Base-by-base conservation (phyloP, 139 green algal species). In the Chlamydomonas schloesseri region DNA sequence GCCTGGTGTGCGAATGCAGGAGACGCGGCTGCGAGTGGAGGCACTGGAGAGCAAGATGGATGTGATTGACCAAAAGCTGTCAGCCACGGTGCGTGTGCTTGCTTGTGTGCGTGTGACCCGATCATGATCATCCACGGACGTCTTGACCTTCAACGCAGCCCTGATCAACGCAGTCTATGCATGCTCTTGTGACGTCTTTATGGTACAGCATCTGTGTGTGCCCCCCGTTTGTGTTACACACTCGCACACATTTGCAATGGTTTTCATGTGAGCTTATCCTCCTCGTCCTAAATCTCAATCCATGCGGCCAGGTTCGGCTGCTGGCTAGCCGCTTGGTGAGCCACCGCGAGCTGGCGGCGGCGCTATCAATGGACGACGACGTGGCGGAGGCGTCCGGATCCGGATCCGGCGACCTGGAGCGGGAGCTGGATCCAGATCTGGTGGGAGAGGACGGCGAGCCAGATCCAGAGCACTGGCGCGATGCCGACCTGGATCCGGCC, bases 11-110 rank as follows among this genome's bases (percentile, higher is more conserved):
- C n/a, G n/a, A n/a, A n/a, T n/a, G 60, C 68, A 89, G 84, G 84
- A 89, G 75, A 89, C 84, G 18, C 84, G 84, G 4, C 34, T 89
- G 47, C 84, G 84, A 28, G 70, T 89, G 24, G 84, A 89, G 84
- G 75, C 74, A 2, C 65, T 83, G 18, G 84, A 89, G 53, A 13
- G 8, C 33, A 64, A 73, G 33, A 26, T 89, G 67, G 75, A 75
- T 42, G 24, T 82, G 6, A 77, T 89, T 28, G 70, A 84, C 28
- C 84, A 82, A 65, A 89, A 89, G 68, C 74, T 89, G 29, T 70
- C 64, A 0, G 84, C 80, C 31, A 46, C 67, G 4, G 67, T 86
- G 70, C 18, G 69, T 14, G 42, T 50, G n/a, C n/a, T n/a, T n/a
- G n/a, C n/a, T n/a, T n/a, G n/a, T n/a, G n/a, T n/a, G 15, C 29